These are phyloP conservation scores for Gossypium raimondii DNA, from an alignment of 345 rosid genomes.

Conservation along the genomic window DNA sequence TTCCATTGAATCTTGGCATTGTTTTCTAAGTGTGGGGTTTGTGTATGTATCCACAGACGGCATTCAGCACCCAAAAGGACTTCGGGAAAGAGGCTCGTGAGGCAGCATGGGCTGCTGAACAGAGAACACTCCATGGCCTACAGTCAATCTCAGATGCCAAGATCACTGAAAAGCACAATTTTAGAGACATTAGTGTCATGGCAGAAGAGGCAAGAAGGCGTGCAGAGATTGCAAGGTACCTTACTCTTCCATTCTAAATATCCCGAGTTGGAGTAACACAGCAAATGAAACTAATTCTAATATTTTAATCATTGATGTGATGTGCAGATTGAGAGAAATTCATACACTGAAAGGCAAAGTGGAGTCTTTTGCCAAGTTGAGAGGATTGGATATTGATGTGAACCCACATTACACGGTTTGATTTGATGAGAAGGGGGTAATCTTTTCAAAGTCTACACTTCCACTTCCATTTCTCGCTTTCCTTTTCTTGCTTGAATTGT, in stretches of 20 bases:
- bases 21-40: not conserved
- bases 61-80: slow-evolving; percentile 52
- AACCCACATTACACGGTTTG: slow-evolving; percentile 35
- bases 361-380: slow-evolving; percentile 54
- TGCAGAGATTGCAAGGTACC: slow-evolving; percentile 59
- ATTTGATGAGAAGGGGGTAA: not conserved
- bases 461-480: not conserved
- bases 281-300: not conserved
- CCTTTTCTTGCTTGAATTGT: not conserved
- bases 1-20: not conserved
- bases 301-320: not conserved
- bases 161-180: slow-evolving; percentile 36
- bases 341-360: slow-evolving; percentile 63
- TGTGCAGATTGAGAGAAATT: slow-evolving; percentile 55
- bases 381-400: slow-evolving; percentile 54
- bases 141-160: slow-evolving; percentile 30
- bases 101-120: slow-evolving; percentile 64
- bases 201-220: slow-evolving; percentile 66
- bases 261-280: not conserved
- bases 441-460: not conserved
- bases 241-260: too few relatives aligned
- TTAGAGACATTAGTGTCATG: slow-evolving; percentile 44
- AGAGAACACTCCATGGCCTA: slow-evolving; percentile 53
- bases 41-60: slow-evolving; percentile 32
- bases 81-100: slow-evolving; percentile 54